These are phyloP conservation scores for Pharus latifolius DNA, from an alignment of 176 grass and related monocot genomes.

Conservation along the genomic window DNA sequence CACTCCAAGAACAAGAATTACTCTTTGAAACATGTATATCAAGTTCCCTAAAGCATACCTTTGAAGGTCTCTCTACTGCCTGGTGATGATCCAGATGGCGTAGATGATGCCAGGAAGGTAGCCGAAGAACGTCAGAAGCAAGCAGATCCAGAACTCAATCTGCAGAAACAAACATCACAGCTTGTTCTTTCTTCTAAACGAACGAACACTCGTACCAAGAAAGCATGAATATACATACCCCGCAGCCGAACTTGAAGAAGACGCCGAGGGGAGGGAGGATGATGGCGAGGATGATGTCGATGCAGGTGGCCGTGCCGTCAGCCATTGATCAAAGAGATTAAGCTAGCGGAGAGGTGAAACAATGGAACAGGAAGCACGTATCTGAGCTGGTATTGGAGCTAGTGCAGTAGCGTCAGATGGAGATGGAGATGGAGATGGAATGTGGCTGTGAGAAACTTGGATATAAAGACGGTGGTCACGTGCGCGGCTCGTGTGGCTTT, in stretches of 20 bases:
- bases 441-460: too few relatives aligned
- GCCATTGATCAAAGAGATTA: too few relatives aligned
- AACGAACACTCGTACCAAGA: too few relatives aligned
- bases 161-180: background rate
- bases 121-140: constrained; percentile 65
- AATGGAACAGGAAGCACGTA: too few relatives aligned
- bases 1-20: too few relatives aligned
- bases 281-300: constrained; percentile 93
- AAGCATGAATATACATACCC: too few relatives aligned
- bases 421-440: too few relatives aligned
- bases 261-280: constrained; percentile 93
- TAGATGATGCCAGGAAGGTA: constrained; percentile 93
- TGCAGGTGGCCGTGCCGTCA: constrained; percentile 56
- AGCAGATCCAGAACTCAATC: constrained; percentile 90
- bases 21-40: too few relatives aligned
- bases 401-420: too few relatives aligned
- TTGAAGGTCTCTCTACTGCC: background rate
- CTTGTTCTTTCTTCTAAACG: too few relatives aligned
- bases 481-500: background rate
- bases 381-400: too few relatives aligned
- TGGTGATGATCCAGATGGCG: constrained; percentile 72
- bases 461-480: constrained; percentile 24
- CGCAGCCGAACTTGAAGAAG: constrained; percentile 83
- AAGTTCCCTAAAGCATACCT: background rate
- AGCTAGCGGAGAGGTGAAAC: too few relatives aligned